Base-by-base conservation (phyloP, 2,329 filamentous ascomycete genomes). In the Fusarium chlamydosporum region DNA sequence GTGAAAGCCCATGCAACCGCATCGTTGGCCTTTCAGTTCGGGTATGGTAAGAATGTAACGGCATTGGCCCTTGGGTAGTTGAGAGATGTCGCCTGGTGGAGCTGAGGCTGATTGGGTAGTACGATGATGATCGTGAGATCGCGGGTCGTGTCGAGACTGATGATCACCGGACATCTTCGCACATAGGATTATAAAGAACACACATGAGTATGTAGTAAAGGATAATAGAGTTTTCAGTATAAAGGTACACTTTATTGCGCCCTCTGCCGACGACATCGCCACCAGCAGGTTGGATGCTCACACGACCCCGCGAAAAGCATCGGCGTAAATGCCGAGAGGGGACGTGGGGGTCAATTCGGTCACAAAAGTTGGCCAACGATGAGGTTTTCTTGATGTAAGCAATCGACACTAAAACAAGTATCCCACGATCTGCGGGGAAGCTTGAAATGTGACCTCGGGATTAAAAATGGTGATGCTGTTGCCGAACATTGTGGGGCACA, bases 1-100 rank as follows among this genome's bases (percentile, higher is more conserved):
- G 12, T 65, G 60, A 3, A 65, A 65, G 6, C 61, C 61, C 61
- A 65, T 60, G 6, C 61, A 65, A 9, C 61, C 61, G 20, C 61
- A 65, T 10, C 61, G 53, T 4, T 65, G 61, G 0, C 61, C 61
- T 47, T 65, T 65, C 1, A 65, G 10, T 7, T 65, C 60, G 6
- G 61, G 61, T 26, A 59, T 38, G 1, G 61, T 65, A 35, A 65
- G 61, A 13, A 65, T 65, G 18, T 65, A 65, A 8, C 61, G 61
- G 2, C 61, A 65, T 42, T 65, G 61, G 1, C 61, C 61, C 20
- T 65, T 56, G 13, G 61, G 61, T 16, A 65, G 20, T 26, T 65
- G 18, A 4, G 18, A n/a, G 2, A 42, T 16, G 0, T 65, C 31
- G 23, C 61, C 60, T 26, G 61, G 61, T 16, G 61, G 61, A 20